Evolutionary conservation across 768 basidiomycete genomes (phyloP).

Genomic region (Piloderma croceum): DNA sequence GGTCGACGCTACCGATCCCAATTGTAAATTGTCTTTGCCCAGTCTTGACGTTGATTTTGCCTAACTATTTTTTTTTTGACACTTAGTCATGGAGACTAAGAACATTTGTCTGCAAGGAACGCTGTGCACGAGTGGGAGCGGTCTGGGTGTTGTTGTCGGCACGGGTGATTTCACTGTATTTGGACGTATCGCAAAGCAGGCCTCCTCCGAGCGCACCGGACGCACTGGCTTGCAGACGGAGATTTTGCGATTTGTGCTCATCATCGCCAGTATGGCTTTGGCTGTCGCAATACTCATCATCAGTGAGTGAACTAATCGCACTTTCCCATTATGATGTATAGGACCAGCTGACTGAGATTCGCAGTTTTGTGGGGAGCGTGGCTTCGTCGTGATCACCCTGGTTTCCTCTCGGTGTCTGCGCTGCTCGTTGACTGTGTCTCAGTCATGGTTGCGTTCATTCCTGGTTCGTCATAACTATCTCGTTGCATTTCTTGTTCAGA

Average conservation of each 20-base stretch:
- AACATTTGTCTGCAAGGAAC: conserved; percentile 59
- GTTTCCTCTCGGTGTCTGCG: conserved; percentile 42
- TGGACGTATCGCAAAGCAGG: conserved; percentile 35
- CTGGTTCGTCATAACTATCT: neutral
- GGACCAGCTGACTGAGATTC: no score
- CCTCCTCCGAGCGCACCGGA: conserved; percentile 29
- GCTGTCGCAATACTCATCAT: conserved; percentile 42
- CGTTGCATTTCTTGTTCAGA: conserved; percentile 32
- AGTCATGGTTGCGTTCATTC: conserved; percentile 35
- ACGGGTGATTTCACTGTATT: conserved; percentile 48
- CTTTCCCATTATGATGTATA: no score
- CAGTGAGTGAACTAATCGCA: conserved; percentile 39
- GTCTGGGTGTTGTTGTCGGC: conserved; percentile 41
- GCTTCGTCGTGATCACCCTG: conserved; percentile 35
- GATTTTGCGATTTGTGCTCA: conserved; percentile 48
- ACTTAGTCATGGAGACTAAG: conserved; percentile 34
- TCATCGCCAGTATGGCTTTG: conserved; percentile 44
- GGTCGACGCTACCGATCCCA: conserved; percentile 31
- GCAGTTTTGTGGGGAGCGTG: conserved; percentile 28
- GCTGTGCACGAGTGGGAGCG: conserved; percentile 46
- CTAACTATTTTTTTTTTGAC: conserved; percentile 19
- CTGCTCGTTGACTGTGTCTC: conserved; percentile 56
- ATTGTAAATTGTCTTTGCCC: conserved; percentile 19
- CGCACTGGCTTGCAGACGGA: conserved; percentile 50
- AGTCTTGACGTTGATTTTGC: no score